Evolutionary conservation across 148 eudicot genomes (phyloP), one percentile per base, ranked within the genome.

Genomic region (Heliamphora exappendiculata): DNA sequence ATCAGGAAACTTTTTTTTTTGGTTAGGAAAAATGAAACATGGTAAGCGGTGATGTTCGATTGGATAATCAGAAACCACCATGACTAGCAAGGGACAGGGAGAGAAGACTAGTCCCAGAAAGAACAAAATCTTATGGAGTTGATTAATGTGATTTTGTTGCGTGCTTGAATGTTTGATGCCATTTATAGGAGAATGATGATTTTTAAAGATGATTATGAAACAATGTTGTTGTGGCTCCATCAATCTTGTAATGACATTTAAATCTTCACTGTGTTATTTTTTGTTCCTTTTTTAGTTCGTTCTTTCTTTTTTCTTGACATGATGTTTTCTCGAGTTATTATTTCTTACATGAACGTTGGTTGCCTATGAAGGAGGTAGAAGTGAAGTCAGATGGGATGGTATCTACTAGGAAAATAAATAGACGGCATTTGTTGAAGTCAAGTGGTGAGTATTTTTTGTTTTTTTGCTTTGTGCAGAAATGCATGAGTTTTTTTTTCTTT

Each of bases 341-440:
- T 47, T 49, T 60, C 74, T 31, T 24, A 45, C 12, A 45, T 13
- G n/a, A 67, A 22, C 28, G 6, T 49, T 67, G 19, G 44, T 69
- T 79, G 44, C 49, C 62, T 67, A 4, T 74, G 49, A 71, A 95
- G 99, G 99, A 91, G 73, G 98, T 95, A 57, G 98, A 95, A 85
- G 98, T 95, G 72, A 90, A 77, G 76, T 83, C 91, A 28, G 68
- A 85, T 78, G 97, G 99, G 34, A 80, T 54, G 81, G 84, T 95
- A 55, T 92, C 97, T 22, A 95, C 89, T 13, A 86, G 90, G 63
- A 87, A 87, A 78, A 90, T 95, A 51, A 84, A 83, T 74, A 87
- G 97, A 82, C 80, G 97, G 80, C 89, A 87, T 65, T 78, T 95
- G 77, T 75, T 95, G 77, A 95, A 93, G 82, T 88, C 99, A 29